Conservation (phyloP, 129 eudicot species). For the Artemisia annua region DNA sequence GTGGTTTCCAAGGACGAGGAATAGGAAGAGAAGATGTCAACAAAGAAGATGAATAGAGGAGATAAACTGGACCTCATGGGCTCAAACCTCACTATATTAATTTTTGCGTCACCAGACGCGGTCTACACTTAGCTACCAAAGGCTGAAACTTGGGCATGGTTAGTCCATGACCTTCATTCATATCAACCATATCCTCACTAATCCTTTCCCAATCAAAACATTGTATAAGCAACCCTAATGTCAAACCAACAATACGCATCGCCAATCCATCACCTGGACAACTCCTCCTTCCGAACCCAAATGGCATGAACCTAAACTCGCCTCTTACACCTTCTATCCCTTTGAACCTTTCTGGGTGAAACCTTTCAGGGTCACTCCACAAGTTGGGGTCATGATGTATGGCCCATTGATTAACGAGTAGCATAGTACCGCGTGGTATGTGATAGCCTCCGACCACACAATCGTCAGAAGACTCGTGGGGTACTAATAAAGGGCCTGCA, state of each 20-base stretch:
- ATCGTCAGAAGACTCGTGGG: conserved; percentile 31
- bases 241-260: conserved; percentile 22
- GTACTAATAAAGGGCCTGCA: conserved; percentile 28
- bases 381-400: conserved; percentile 30
- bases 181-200: conserved; percentile 43
- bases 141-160: conserved; percentile 43
- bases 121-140: conserved; percentile 39
- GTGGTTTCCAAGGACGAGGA: too few relatives aligned
- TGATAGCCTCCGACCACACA: conserved; percentile 30
- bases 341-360: conserved; percentile 37
- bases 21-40: too few relatives aligned
- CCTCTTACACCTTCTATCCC: not conserved
- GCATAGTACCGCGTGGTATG: conserved; percentile 26
- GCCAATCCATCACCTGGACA: conserved; percentile 30
- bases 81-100: not conserved
- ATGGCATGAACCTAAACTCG: not conserved
- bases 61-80: not conserved
- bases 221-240: conserved; percentile 54
- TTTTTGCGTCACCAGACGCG: conserved; percentile 23
- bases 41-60: too few relatives aligned
- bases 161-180: conserved; percentile 39
- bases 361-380: conserved; percentile 36
- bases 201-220: conserved; percentile 67
- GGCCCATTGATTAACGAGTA: conserved; percentile 34
- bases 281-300: conserved; percentile 24